phyloP scores from a whole-genome alignment of 2,329 filamentous ascomycete species.

The Canariomyces notabilis region DNA sequence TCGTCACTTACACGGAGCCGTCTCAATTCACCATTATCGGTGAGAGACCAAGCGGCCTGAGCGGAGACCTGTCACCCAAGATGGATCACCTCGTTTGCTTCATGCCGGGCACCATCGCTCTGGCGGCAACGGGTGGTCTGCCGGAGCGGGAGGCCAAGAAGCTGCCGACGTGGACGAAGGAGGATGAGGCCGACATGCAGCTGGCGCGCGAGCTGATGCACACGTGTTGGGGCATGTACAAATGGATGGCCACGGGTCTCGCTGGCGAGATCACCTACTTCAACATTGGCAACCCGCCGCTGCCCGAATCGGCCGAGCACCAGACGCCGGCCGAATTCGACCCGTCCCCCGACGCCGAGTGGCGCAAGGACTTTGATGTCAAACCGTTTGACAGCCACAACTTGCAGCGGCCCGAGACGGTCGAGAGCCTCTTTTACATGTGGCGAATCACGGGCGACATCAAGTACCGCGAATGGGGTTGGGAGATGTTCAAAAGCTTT shows the following conservation, averaged over 20 bases:
- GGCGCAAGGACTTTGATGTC: slow-evolving; percentile 75
- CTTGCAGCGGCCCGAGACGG: slow-evolving; percentile 88
- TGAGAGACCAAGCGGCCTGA: slow-evolving; percentile 73
- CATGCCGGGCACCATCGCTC: slow-evolving; percentile 90
- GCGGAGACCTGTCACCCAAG: slow-evolving; percentile 66
- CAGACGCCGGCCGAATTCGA: slow-evolving; percentile 47
- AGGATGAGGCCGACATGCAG: slow-evolving; percentile 80
- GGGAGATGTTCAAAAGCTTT: slow-evolving; percentile 96
- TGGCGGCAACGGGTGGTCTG: slow-evolving; percentile 76
- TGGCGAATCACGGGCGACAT: slow-evolving; percentile 92
- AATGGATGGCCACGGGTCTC: slow-evolving; percentile 82
- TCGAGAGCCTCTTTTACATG: slow-evolving; percentile 98
- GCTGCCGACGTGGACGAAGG: slow-evolving; percentile 64
- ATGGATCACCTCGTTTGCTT: slow-evolving; percentile 99
- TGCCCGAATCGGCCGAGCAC: slow-evolving; percentile 53
- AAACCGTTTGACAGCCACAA: slow-evolving; percentile 85
- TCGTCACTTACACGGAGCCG: slow-evolving; percentile 80
- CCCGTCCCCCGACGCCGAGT: slow-evolving; percentile 51
- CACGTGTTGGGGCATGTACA: slow-evolving; percentile 98
- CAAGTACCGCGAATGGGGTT: slow-evolving; percentile 91
- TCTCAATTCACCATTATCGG: slow-evolving; percentile 83
- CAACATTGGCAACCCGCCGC: slow-evolving; percentile 64
- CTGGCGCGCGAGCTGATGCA: slow-evolving; percentile 89
- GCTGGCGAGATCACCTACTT: slow-evolving; percentile 95
- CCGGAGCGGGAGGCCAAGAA: slow-evolving; percentile 71